Conservation (phyloP, 2,329 filamentous ascomycete species). For the Nigrospora sphaerica region DNA sequence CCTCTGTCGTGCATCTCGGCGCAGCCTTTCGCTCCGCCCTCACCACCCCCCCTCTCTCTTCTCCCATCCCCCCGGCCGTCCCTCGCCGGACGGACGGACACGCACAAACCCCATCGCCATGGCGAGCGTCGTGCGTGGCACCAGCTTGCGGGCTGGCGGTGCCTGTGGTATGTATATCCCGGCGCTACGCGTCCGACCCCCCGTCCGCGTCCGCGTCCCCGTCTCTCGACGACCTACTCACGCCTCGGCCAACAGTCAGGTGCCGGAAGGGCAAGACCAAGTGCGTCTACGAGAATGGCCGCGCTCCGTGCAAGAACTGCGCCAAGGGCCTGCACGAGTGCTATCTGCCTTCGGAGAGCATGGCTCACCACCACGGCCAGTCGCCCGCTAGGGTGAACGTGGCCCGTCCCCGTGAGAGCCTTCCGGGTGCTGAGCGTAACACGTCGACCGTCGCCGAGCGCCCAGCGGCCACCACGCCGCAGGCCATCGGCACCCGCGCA, state of each 20-base stretch:
- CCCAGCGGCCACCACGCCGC: slow-evolving; percentile 35
- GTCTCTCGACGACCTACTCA: too few relatives aligned
- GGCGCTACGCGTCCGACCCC: background rate
- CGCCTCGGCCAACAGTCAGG: slow-evolving; percentile 30
- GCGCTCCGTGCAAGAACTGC: slow-evolving; percentile 57
- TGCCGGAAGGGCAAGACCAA: slow-evolving; percentile 60
- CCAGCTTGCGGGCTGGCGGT: slow-evolving; percentile 52
- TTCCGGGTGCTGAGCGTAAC: slow-evolving; percentile 44
- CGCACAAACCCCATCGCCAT: slow-evolving; percentile 20
- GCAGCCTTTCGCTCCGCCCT: background rate
- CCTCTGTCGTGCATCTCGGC: slow-evolving; percentile 2
- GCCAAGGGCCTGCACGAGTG: slow-evolving; percentile 58
- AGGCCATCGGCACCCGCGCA: slow-evolving; percentile 34
- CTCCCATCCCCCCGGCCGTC: background rate
- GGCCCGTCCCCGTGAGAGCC: slow-evolving; percentile 44
- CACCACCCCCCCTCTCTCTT: background rate
- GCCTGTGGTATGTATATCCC: slow-evolving; percentile 1
- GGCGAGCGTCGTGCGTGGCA: slow-evolving; percentile 46
- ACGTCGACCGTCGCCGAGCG: slow-evolving; percentile 32
- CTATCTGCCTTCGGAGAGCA: slow-evolving; percentile 53
- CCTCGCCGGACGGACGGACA: background rate
- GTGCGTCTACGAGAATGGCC: slow-evolving; percentile 56
- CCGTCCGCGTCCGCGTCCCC: slow-evolving; percentile 17
- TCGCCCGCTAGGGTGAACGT: slow-evolving; percentile 46
- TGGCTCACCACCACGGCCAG: slow-evolving; percentile 52